Evolutionary conservation across 768 basidiomycete species (phyloP), one percentile per base, ranked within the genome.

Genomic region (Serendipita sp.): DNA sequence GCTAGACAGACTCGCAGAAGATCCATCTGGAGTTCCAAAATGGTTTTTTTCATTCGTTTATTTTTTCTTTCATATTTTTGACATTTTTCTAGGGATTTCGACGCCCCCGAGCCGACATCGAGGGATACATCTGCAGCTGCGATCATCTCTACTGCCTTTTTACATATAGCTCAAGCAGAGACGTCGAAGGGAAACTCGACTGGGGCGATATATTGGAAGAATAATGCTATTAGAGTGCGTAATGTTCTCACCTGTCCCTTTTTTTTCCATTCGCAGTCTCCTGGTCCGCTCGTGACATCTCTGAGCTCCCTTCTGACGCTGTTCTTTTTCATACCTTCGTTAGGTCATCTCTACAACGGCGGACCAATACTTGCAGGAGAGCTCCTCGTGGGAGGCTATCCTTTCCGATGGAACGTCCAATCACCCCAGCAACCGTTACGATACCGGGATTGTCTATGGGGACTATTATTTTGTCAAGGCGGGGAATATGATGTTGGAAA

Each of bases 371-470:
- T 85, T 60, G 8, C 56, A 84, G 84, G 73, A 75, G 34, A 81
- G 83, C 16, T 70, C 74, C 15, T 51, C 44, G n/a, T 86, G 83
- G 83, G 78, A 85, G 69, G 84, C 83, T 68, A 71, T 86, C 30
- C 75, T 86, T 46, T 80, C 84, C 1, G 84, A 85, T 69, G 85
- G 82, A 41, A 85, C 85, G 4, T 83, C 84, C 3, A 83, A 85
- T 70, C 75, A 75, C 70, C 83, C 80, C 2, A 77, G 75, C 38
- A 66, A 67, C 56, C 4, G 3, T 16, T 23, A 3, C 44, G 44
- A 44, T 18, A 86, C 85, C 2, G 85, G 84, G 0, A 85, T 80
- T 51, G 79, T 84, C 10, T 81, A 82, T 69, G 81, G 83, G 23
- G 84, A 85, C 71, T 83, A 85, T 70, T 85, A 82, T 72, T 85